Percentiles rank a stretch among this genome's conserved stretches.
Evolutionary conservation across 371 early-diverging fungal genomes (phyloP).

Genomic region (Syncephalastrum sp.): DNA sequence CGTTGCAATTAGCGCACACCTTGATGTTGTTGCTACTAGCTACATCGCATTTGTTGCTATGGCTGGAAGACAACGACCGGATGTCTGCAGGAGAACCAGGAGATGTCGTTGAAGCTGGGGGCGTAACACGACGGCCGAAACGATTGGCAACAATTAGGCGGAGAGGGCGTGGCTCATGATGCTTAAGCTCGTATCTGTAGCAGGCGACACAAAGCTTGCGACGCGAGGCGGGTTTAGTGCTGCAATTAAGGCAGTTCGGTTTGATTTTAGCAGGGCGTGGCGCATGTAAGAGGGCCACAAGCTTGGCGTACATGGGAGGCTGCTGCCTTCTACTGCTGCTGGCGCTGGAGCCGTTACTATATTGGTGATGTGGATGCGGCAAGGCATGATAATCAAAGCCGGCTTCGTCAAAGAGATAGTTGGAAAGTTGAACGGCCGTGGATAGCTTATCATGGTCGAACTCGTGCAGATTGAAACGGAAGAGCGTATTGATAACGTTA

Average conservation of each 20-base stretch:
- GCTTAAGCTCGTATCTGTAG: slow-evolving; percentile 42
- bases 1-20: slow-evolving; percentile 42
- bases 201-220: slow-evolving; percentile 45
- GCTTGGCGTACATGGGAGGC: slow-evolving; percentile 25
- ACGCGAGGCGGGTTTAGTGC: slow-evolving; percentile 40
- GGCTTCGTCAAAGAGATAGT: slow-evolving; percentile 38
- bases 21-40: slow-evolving; percentile 15
- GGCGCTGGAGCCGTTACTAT: neutral
- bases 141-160: slow-evolving; percentile 42
- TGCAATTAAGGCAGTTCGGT: slow-evolving; percentile 45
- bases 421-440: slow-evolving; percentile 28
- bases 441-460: slow-evolving; percentile 29
- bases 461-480: slow-evolving; percentile 39
- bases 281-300: slow-evolving; percentile 30
- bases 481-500: slow-evolving; percentile 42
- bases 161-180: slow-evolving; percentile 35
- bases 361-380: slow-evolving; percentile 25
- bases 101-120: neutral
- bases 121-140: slow-evolving; percentile 20
- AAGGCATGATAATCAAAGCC: slow-evolving; percentile 29
- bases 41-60: slow-evolving; percentile 2
- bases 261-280: slow-evolving; percentile 39
- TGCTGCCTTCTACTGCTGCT: slow-evolving; percentile 4
- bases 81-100: neutral
- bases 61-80: slow-evolving; percentile 2